Conservation (phyloP, 345 rosid genomes). For the Pistacia integerrima region DNA sequence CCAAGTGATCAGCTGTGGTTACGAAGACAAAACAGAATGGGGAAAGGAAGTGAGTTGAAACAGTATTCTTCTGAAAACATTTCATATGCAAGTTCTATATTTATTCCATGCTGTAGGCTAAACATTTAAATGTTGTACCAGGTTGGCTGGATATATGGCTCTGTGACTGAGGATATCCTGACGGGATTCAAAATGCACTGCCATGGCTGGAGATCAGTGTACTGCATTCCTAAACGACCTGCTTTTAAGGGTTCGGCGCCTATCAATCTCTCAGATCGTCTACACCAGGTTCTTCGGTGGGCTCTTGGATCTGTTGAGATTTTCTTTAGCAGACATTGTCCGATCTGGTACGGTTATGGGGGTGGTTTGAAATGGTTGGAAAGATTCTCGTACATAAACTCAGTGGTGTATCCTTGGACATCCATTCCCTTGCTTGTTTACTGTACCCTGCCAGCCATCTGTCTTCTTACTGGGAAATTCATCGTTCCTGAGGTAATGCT, state of each 20-base stretch:
- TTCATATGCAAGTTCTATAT: slow-evolving; percentile 1
- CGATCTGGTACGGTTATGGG: slow-evolving; percentile 97
- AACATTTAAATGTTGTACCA: slow-evolving; percentile 28
- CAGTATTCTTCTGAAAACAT: not conserved
- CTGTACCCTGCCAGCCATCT: slow-evolving; percentile 90
- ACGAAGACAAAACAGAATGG: slow-evolving; percentile 99
- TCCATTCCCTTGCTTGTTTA: slow-evolving; percentile 86
- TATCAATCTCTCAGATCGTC: slow-evolving; percentile 91
- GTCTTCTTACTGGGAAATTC: slow-evolving; percentile 91
- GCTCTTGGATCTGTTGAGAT: slow-evolving; percentile 98
- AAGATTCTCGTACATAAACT: slow-evolving; percentile 90
- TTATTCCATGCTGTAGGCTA: slow-evolving; percentile 7
- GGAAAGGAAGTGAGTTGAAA: slow-evolving; percentile 83
- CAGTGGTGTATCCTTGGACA: slow-evolving; percentile 93
- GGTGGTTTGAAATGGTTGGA: slow-evolving; percentile 97
- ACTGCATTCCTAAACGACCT: slow-evolving; percentile 86
- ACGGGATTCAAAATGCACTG: slow-evolving; percentile 99
- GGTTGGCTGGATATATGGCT: slow-evolving; percentile 98
- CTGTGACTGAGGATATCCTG: slow-evolving; percentile 90
- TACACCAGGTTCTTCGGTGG: slow-evolving; percentile 96
- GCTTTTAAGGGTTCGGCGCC: slow-evolving; percentile 98
- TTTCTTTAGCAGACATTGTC: slow-evolving; percentile 93
- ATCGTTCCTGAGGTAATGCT: slow-evolving; percentile 88
- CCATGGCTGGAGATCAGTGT: slow-evolving; percentile 98
- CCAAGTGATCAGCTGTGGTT: slow-evolving; percentile 97